Conservation (phyloP, 352 stramenopile genomes). For the Globisporangium splendens region DNA sequence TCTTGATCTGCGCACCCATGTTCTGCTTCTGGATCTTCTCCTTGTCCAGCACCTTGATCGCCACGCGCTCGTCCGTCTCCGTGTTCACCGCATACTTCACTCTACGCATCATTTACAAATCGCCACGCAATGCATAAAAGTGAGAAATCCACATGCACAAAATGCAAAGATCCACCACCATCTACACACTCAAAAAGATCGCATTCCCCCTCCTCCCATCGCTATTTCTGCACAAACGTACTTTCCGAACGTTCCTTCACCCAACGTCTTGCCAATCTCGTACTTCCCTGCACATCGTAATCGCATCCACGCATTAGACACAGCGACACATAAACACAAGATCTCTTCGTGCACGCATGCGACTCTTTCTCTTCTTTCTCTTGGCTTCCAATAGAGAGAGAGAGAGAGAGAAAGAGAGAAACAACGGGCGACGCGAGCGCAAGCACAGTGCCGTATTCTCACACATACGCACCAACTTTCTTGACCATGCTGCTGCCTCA, state of each 20-base stretch:
- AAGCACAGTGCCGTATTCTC: not conserved
- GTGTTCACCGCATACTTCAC: slow-evolving; percentile 95
- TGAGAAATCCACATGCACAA: too few species aligned
- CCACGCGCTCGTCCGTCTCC: slow-evolving; percentile 93
- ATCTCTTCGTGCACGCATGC: too few species aligned
- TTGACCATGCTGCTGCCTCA: slow-evolving; percentile 34
- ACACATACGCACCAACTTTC: slow-evolving; percentile 42
- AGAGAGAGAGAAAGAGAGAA: too few species aligned
- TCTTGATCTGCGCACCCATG: slow-evolving; percentile 97
- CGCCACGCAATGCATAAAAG: too few species aligned
- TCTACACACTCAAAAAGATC: too few species aligned
- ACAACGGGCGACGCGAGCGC: not conserved
- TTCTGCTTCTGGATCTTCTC: slow-evolving; percentile 98
- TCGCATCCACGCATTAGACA: not conserved
- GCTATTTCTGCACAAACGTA: slow-evolving; percentile 27
- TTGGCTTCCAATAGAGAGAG: too few species aligned
- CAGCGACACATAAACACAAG: not conserved
- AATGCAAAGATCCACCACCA: too few species aligned
- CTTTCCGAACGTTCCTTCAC: slow-evolving; percentile 97
- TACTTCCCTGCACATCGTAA: slow-evolving; percentile 89
- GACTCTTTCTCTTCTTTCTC: too few species aligned
- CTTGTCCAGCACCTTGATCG: slow-evolving; percentile 98
- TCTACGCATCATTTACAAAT: slow-evolving; percentile 23
- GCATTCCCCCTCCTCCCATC: too few species aligned
- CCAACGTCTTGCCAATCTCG: slow-evolving; percentile 94